A percentile compares a stretch with the other conserved stretches of the same genome.
phyloP scores from a whole-genome alignment of 1,284 basidiomycete species.

The Pseudozyma sp. region DNA sequence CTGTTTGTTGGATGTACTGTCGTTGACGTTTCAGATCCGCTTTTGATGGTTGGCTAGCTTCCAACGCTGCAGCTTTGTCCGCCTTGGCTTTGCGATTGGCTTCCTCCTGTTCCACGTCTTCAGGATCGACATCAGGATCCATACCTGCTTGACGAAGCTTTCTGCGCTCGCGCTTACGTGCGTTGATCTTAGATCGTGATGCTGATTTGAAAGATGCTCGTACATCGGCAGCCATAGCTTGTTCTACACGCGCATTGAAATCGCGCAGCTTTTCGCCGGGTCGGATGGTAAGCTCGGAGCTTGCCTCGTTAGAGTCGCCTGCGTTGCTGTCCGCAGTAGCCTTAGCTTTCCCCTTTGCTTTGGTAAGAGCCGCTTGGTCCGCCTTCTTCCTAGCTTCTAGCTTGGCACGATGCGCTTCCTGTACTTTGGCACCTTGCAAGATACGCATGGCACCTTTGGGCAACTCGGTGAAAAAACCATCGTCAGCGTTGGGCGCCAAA shows the following conservation, averaged over 20 bases:
- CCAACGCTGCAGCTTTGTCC: conserved; percentile 45
- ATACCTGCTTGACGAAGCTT: conserved; percentile 35
- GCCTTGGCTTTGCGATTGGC: conserved; percentile 46
- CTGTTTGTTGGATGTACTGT: conserved; percentile 42
- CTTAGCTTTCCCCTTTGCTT: conserved; percentile 42
- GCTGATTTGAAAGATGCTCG: conserved; percentile 50
- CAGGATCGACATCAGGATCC: conserved; percentile 43
- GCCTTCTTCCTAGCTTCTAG: conserved; percentile 36
- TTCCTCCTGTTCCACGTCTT: conserved; percentile 30
- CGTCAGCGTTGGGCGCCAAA: conserved; percentile 42
- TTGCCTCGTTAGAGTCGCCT: conserved; percentile 3
- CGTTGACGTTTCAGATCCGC: conserved; percentile 50
- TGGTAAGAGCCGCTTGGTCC: conserved; percentile 22
- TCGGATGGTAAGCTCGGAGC: conserved; percentile 52
- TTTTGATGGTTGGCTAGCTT: conserved; percentile 44
- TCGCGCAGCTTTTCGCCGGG: conserved; percentile 62
- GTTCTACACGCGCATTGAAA: conserved; percentile 63
- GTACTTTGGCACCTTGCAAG: conserved; percentile 54
- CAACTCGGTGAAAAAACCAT: conserved; percentile 48
- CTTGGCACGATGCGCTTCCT: conserved; percentile 46
- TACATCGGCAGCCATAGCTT: conserved; percentile 54
- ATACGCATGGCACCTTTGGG: conserved; percentile 61
- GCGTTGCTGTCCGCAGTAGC: conserved; percentile 1
- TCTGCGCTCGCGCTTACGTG: conserved; percentile 53
- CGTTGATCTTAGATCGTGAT: conserved; percentile 49